A percentile compares a stretch with the other conserved stretches of the same genome.
Conservation (phyloP, 805 yeast genomes). For the Hanseniaspora osmophila region DNA sequence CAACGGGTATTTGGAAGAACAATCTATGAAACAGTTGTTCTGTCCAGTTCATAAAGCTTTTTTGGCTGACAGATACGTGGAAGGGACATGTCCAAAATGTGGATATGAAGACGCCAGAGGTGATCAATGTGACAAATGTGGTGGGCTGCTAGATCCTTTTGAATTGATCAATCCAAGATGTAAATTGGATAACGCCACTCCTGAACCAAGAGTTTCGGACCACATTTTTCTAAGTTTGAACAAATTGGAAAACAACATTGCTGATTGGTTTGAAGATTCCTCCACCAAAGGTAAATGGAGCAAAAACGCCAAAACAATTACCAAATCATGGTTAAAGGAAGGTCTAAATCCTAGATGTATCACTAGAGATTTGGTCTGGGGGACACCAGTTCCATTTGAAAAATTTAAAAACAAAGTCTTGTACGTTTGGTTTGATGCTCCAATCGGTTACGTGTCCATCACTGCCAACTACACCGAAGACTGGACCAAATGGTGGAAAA, state of each 20-base stretch:
- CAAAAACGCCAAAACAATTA: constrained; percentile 75
- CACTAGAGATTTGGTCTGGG: constrained; percentile 96
- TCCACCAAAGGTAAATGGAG: constrained; percentile 78
- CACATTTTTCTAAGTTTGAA: constrained; percentile 77
- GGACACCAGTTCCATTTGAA: constrained; percentile 91
- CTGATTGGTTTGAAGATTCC: constrained; percentile 56
- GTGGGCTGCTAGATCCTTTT: constrained; percentile 74
- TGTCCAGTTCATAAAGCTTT: constrained; percentile 84
- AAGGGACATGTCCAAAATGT: constrained; percentile 95
- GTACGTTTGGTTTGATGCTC: constrained; percentile 98
- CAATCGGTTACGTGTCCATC: constrained; percentile 91
- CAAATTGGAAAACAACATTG: constrained; percentile 64
- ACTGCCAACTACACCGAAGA: constrained; percentile 77
- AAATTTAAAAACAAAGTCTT: constrained; percentile 79
- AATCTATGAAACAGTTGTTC: constrained; percentile 76
- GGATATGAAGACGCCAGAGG: constrained; percentile 95
- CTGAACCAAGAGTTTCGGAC: constrained; percentile 66
- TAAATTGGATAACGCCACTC: constrained; percentile 75
- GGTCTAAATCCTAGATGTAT: constrained; percentile 90
- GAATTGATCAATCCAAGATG: constrained; percentile 92
- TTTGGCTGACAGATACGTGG: constrained; percentile 92
- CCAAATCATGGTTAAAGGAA: constrained; percentile 85
- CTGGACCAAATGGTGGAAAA: constrained; percentile 91
- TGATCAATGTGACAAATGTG: constrained; percentile 98
- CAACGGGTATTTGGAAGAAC: constrained; percentile 76